Base-by-base conservation (phyloP, 106 monocot genomes). In the Vanilla planifolia region DNA sequence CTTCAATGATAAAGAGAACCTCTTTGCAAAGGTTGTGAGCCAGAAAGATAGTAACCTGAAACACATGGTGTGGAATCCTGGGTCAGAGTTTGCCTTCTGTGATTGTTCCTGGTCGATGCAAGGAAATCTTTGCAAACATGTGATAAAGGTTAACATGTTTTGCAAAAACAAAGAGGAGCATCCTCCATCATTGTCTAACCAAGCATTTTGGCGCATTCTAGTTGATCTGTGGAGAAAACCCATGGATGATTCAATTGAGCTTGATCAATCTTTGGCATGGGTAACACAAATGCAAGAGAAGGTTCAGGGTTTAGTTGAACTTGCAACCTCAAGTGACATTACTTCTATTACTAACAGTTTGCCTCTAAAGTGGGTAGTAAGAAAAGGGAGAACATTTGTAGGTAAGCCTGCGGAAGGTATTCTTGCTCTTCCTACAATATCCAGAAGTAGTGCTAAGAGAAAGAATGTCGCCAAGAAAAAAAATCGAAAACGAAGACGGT, bases 91-190 rank as follows among this genome's bases (percentile, higher is more conserved):
- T 48, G 70, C 91, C 6, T 55, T 98, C 7, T 98, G 91, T 46
- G 84, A 85, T 60, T 98, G 96, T 61, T 77, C 74, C 0, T 98
- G 96, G 96, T 84, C 96, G 30, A 64, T 88, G 77, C 68, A 88
- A 52, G 96, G 88, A 29, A 98, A 98, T 66, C 69, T 98, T 55
- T 98, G 96, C 82, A 91, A 98, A 48, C 96, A 98, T 75, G 35
- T 88, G 13, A 79, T 98, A 48, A 98, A 98, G 72, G 96, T 75
- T 6, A 98, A 77, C 41, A 70, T 79, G 69, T n/a, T 90, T 3
- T 79, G 73, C 26, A 55, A 74, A 25, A 39, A 51, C 27, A 53
- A 26, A 24, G 77, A 74, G 45, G 79, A 80, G 30, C 71, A 67
- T 37, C 61, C 26, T 6, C 74, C 78, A 25, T 80, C 91, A 0